These are phyloP conservation scores for Phytophthora europaea DNA, from an alignment of 352 stramenopile species.

Conservation along the genomic window DNA sequence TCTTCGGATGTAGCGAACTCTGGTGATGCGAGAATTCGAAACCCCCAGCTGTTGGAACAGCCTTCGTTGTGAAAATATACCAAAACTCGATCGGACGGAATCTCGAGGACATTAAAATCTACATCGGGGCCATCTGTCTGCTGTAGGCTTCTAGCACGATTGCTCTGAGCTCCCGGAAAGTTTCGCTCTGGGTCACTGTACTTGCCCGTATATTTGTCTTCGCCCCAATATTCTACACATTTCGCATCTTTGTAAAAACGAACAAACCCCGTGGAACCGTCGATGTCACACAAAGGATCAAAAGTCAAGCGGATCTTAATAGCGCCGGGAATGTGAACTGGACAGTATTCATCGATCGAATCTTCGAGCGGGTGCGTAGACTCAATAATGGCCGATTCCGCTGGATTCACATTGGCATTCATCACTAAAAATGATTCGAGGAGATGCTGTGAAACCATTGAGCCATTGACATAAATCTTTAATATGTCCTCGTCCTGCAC, in stretches of 20 bases:
- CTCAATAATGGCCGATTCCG: constrained; percentile 69
- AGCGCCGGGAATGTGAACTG: constrained; percentile 78
- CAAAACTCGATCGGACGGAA: constrained; percentile 74
- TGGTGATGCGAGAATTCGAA: constrained; percentile 66
- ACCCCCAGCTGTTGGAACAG: constrained; percentile 70
- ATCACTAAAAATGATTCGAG: constrained; percentile 77
- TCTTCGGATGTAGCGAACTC: constrained; percentile 40
- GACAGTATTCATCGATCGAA: constrained; percentile 70
- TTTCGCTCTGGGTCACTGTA: constrained; percentile 81
- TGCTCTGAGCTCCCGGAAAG: constrained; percentile 75
- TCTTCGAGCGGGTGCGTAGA: constrained; percentile 66
- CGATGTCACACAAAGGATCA: constrained; percentile 75
- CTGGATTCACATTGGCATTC: constrained; percentile 46
- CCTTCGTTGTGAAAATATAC: constrained; percentile 80
- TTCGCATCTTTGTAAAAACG: constrained; percentile 77
- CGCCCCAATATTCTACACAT: constrained; percentile 77
- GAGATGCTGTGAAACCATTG: constrained; percentile 68
- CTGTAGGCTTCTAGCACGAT: constrained; percentile 47
- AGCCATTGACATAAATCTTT: constrained; percentile 76
- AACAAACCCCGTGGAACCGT: constrained; percentile 69
- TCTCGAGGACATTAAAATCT: constrained; percentile 54
- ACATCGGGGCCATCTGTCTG: constrained; percentile 24
- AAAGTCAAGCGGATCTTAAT: constrained; percentile 80
- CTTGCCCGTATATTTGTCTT: constrained; percentile 77
- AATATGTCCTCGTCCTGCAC: constrained; percentile 72